These are phyloP conservation scores for Aphanocladium album DNA, from an alignment of 2,329 filamentous ascomycete species.

Conservation along the genomic window DNA sequence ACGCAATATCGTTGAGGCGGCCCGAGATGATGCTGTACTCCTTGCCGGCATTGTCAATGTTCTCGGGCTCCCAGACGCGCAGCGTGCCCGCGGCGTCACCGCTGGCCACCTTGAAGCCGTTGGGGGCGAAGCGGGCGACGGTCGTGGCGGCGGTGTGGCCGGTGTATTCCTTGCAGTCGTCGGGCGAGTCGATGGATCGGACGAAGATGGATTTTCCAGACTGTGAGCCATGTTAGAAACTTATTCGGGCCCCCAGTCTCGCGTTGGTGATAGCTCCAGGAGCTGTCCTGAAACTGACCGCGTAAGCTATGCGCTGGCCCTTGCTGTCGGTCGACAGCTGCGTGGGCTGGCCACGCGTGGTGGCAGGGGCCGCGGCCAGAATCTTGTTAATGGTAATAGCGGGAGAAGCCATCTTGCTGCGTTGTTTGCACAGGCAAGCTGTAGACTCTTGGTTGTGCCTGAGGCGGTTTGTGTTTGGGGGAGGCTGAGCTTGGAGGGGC, in stretches of 20 bases:
- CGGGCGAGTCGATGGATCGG: constrained; percentile 86
- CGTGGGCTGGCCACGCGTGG: constrained; percentile 79
- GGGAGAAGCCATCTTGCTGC: constrained; percentile 27
- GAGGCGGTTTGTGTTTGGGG: background rate
- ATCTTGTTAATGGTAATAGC: constrained; percentile 61
- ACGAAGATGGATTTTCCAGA: constrained; percentile 96
- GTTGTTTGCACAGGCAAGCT: background rate
- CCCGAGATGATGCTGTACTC: constrained; percentile 94
- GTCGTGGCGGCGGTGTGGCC: constrained; percentile 85
- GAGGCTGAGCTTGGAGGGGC: constrained; percentile 10
- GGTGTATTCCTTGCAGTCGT: constrained; percentile 82
- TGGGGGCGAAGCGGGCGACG: constrained; percentile 89
- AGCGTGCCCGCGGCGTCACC: constrained; percentile 83
- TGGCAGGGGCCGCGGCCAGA: constrained; percentile 79
- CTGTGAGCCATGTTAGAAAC: constrained; percentile 37
- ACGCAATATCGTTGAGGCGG: constrained; percentile 91
- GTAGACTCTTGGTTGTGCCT: background rate
- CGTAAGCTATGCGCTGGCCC: constrained; percentile 88
- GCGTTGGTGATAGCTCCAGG: background rate
- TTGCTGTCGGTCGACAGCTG: constrained; percentile 84
- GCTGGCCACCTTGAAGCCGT: constrained; percentile 89
- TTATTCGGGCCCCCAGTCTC: background rate
- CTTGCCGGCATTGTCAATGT: constrained; percentile 79
- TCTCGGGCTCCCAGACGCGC: constrained; percentile 87
- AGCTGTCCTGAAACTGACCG: constrained; percentile 51